Base-by-base conservation (phyloP, 805 yeast genomes). In the Candida loeiensis region DNA sequence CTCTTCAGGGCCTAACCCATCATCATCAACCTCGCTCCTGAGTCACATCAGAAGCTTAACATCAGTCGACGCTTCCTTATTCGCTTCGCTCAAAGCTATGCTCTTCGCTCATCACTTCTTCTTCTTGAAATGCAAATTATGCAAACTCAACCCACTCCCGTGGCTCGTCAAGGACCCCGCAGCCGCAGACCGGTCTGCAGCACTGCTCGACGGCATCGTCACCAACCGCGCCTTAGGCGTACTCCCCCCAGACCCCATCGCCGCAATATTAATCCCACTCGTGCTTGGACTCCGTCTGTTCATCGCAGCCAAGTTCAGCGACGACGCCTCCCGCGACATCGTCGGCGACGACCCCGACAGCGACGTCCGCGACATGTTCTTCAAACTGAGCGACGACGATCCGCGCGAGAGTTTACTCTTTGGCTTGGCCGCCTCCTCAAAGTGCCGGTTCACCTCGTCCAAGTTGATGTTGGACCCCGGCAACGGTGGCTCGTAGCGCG, bases 401-500 rank as follows among this genome's bases (percentile, higher is more conserved):
- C 62, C 63, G 31, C 66, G 44, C 6, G 62, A 44, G 39, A 59
- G 45, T n/a, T n/a, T n/a, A n/a, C n/a, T n/a, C 39, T 53, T 52
- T 43, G 52, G 21, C 32, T 55, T 63, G 31, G 64, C 70, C 30
- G 53, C 22, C 29, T 55, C 63, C 33, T 64, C 71, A 30, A 51
- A 55, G 15, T 57, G 50, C 26, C 52, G 50, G 29, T 41, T 46
- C 20, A 38, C 41, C 18, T 38, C 41, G 44, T 57, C 59, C 22
- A 55, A 53, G 36, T 65, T 70, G 4, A 46, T 48, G 14, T 66
- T 44, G 2, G 77, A 68, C 2, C 70, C 71, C 3, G 69, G 69
- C 12, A 62, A 49, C 3, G 77, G 76, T 5, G 79, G 80, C 45
- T 66, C 71, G 58, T 88, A 89, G 2, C 76, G 74, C 0, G 97